Evolutionary conservation across 345 rosid genomes (phyloP).

Genomic region (Cardiospermum halicacabum): DNA sequence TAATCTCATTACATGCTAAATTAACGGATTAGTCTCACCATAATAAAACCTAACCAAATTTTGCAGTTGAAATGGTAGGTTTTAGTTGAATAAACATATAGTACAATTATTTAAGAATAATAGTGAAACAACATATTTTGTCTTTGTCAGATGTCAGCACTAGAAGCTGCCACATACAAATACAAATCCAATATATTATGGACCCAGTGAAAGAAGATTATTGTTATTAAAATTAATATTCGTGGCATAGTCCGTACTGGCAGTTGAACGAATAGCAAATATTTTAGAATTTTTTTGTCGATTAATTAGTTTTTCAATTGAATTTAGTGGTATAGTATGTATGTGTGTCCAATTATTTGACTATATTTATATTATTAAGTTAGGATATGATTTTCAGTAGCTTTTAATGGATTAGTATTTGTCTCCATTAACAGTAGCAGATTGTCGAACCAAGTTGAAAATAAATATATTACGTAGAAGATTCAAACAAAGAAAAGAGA

Average conservation of each 20-base stretch:
- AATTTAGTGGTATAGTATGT: no score
- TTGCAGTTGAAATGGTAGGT: slow-evolving; percentile 7
- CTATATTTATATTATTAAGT: not conserved
- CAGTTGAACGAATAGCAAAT: slow-evolving; percentile 29
- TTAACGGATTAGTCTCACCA: slow-evolving; percentile 1
- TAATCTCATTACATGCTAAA: not conserved
- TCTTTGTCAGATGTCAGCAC: not conserved
- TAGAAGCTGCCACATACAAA: not conserved
- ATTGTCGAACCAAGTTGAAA: no score
- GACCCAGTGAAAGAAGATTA: not conserved
- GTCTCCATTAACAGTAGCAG: not conserved
- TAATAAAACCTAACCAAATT: slow-evolving; percentile 5
- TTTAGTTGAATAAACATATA: not conserved
- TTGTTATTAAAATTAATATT: not conserved
- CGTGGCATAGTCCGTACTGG: slow-evolving; percentile 1
- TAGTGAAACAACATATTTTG: not conserved
- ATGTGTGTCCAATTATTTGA: slow-evolving; percentile 10
- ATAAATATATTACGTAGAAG: no score
- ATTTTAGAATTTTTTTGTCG: slow-evolving; percentile 12
- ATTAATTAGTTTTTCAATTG: not conserved
- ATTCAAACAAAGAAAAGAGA: slow-evolving; percentile 1
- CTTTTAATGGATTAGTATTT: not conserved
- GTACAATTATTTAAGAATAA: not conserved
- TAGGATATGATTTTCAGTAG: not conserved
- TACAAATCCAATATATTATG: no score